Percentiles rank a stretch among this genome's conserved stretches.
These are phyloP conservation scores for Fraxinus ornus DNA, from an alignment of 305 asterid genomes.

Conservation along the genomic window DNA sequence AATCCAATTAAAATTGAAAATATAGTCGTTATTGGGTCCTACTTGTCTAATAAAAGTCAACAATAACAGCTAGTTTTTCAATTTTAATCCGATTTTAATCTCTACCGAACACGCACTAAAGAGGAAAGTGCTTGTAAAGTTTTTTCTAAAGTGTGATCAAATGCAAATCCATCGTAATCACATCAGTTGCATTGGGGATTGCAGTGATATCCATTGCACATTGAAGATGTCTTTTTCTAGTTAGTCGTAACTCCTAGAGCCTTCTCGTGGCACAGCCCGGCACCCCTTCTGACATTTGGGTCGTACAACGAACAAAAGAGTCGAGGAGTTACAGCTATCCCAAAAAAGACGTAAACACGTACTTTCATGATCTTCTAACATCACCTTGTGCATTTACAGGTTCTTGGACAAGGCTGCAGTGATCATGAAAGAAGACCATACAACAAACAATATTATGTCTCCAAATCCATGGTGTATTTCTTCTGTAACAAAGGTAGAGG, in stretches of 20 bases:
- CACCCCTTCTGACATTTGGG: background rate
- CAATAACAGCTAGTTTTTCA: no score
- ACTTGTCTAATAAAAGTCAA: no score
- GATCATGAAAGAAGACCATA: conserved; percentile 29
- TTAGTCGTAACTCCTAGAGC: background rate
- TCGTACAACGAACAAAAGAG: background rate
- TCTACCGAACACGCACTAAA: background rate
- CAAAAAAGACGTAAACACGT: background rate
- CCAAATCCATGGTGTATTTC: conserved; percentile 39
- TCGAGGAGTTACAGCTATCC: background rate
- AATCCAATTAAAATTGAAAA: no score
- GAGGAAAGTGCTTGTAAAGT: background rate
- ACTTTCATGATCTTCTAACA: background rate
- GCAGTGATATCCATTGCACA: background rate
- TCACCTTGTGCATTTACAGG: conserved; percentile 12
- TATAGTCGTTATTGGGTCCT: no score
- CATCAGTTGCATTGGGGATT: background rate
- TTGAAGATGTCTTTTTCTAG: background rate
- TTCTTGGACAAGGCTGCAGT: conserved; percentile 48
- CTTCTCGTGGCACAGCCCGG: background rate
- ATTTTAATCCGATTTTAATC: no score
- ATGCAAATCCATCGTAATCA: background rate
- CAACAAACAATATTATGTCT: background rate
- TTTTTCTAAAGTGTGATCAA: background rate
- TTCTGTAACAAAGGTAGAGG: conserved; percentile 40